A percentile compares a stretch with the other conserved stretches of the same genome.
These are phyloP conservation scores for Ceratobasidium sp. DNA, from an alignment of 1,284 basidiomycete genomes.

Conservation along the genomic window DNA sequence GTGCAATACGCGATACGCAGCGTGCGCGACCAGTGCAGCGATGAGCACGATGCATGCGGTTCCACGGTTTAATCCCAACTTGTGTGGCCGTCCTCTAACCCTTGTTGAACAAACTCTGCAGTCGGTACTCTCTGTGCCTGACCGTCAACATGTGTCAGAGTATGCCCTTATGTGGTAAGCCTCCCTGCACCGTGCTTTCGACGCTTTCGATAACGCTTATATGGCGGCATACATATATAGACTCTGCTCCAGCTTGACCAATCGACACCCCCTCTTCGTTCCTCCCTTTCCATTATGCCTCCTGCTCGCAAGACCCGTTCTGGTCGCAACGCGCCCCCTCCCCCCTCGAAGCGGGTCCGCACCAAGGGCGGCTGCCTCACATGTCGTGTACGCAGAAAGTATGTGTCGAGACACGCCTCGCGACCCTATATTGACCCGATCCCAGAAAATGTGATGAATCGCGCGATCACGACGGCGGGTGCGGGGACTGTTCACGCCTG, in stretches of 20 bases:
- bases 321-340: slow-evolving; percentile 12
- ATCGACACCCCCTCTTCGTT: slow-evolving; percentile 6
- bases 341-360: slow-evolving; percentile 33
- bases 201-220: slow-evolving; percentile 6
- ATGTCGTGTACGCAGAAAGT: slow-evolving; percentile 45
- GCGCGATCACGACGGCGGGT: slow-evolving; percentile 55
- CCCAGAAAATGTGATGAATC: slow-evolving; percentile 44
- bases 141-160: background rate
- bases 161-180: slow-evolving; percentile 18
- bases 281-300: slow-evolving; percentile 22
- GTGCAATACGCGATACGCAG: slow-evolving; percentile 7
- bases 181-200: background rate
- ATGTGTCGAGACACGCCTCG: slow-evolving; percentile 8
- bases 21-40: background rate
- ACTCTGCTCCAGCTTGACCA: background rate
- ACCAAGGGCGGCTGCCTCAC: slow-evolving; percentile 46
- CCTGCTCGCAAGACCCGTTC: slow-evolving; percentile 14
- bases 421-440: background rate
- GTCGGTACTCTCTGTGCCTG: slow-evolving; percentile 4
- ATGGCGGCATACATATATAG: background rate
- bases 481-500: slow-evolving; percentile 76
- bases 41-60: background rate
- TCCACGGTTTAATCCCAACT: slow-evolving; percentile 4
- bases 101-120: slow-evolving; percentile 16
- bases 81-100: background rate